phyloP scores from a whole-genome alignment of 352 stramenopile species.

The Globisporangium megalacanthum region DNA sequence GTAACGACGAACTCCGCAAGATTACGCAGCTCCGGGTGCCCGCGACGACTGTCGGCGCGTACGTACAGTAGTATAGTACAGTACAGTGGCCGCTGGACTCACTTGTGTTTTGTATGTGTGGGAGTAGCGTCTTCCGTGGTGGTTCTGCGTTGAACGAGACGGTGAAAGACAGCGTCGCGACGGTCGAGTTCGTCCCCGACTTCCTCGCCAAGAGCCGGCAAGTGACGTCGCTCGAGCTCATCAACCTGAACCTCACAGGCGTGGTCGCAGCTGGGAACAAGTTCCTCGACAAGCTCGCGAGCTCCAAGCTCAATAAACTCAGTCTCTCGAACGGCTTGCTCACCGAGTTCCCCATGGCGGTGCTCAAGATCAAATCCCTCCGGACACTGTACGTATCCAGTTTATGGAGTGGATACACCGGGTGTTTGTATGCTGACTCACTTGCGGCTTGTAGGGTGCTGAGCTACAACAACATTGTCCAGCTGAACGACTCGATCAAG shows the following conservation, averaged over 20 bases:
- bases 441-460: not conserved
- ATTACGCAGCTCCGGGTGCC: slow-evolving; percentile 1
- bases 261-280: not conserved
- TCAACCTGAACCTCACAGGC: slow-evolving; percentile 1
- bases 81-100: not conserved
- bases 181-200: not conserved
- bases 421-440: not conserved
- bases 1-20: slow-evolving; percentile 3
- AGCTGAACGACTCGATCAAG: slow-evolving; percentile 3
- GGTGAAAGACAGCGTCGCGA: slow-evolving; percentile 3
- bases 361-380: slow-evolving; percentile 6
- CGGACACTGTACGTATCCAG: slow-evolving; percentile 1
- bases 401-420: not conserved
- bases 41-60: not conserved
- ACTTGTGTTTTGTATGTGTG: not conserved
- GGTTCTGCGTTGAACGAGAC: not conserved
- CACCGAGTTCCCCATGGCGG: slow-evolving; percentile 1
- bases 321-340: slow-evolving; percentile 6
- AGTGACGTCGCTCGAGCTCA: slow-evolving; percentile 1
- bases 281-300: not conserved
- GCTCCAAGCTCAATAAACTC: slow-evolving; percentile 3
- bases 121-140: not conserved
- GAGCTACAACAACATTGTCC: slow-evolving; percentile 5
- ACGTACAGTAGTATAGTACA: not conserved
- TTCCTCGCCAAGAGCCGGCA: slow-evolving; percentile 2